Base-by-base conservation (phyloP, 208 protist species). In the Vickermania ingenoplastis region DNA sequence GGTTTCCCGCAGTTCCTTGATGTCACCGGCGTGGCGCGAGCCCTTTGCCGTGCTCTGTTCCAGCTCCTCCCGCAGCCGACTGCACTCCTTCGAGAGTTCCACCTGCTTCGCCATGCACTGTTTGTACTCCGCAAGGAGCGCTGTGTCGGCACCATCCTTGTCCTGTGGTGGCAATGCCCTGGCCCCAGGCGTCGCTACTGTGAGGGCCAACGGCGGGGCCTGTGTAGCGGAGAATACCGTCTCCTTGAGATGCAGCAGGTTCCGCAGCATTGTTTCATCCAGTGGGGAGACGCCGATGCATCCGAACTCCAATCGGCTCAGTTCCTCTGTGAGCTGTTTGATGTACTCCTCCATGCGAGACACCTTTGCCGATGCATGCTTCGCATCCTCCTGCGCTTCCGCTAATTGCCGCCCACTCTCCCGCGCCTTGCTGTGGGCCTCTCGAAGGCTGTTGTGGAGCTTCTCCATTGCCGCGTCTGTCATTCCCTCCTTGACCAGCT, bases 81-180 rank as follows among this genome's bases (percentile, higher is more conserved):
- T 61, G 67, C 79, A 86, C 66, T 89, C 69, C 31, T 71, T 55
- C 23, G 67, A 11, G 17, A 89, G 69, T 61, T 91, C 83, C 17
- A 57, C 65, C 57, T 91, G 82, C 25, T 75, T 69, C 57, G 80
- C 50, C n/a, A 89, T 31, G 11, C 71, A 75, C 0, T 63, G 63
- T 53, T 77, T 91, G 69, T 91, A 92, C 75, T 92, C 88, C 0
- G 70, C 74, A 52, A 91, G 67, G 0, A 83, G 84, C 2, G 72
- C 56, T 41, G 91, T 82, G 14, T 51, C 55, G 26, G 73, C 76
- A 28, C 62, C 62, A 21, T 56, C 65, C 23, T 55, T 50, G 7
- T 17, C 31, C 7, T 3, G 7, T 31, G 63, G 31, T 3, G 29
- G 25, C 49, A 25, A 13, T 54, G 31, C 23, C 27, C 50, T 53